Evolutionary conservation across 192 early-diverging fungal genomes (phyloP), one percentile per base, ranked within the genome.

Genomic region (Chytriomyces sp.): DNA sequence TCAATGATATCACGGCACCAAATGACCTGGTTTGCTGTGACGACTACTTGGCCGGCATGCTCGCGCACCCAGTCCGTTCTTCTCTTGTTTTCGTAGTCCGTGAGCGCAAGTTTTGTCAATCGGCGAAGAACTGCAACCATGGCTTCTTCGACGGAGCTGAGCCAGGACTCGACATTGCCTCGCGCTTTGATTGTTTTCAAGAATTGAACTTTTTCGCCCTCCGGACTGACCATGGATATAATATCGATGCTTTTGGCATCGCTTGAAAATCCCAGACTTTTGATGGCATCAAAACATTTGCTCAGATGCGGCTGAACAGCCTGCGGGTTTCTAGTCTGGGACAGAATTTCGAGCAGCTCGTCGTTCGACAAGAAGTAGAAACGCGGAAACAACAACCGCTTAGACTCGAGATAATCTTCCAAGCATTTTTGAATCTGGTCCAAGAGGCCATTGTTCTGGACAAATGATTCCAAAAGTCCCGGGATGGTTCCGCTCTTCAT

Each of bases 211-310:
- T 80, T 65, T 64, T 89, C 88, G 5, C 88, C 88, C 73, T 89
- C 88, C 0, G 88, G 88, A 63, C 80, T 82, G 43, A 83, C 68
- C 88, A 89, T 89, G n/a, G 83, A 86, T 23, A 79, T 71, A 53
- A 89, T 89, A 69, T 89, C 88, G 61, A 89, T 88, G 62, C 79
- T 82, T 71, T 89, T 89, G n/a, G 86, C 77, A 66, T 89, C 88
- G 6, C 76, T 82, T 11, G 85, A 82, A 75, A 89, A 89, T 68
- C 88, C 88, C 18, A 89, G 75, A 24, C 69, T 76, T 64, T 89
- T 89, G 78, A 89, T 89, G 28, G 88, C 86, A 76, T 89, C 88
- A 78, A 89, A 89, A 64, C 88, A 89, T 77, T 89, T 89, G 69
- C 75, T 69, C 7, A 89, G 77, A 81, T 89, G 88, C 16, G 88